Percentiles rank a stretch among this genome's conserved stretches.
Evolutionary conservation across 257 asterid genomes (phyloP).

Genomic region (Capsicum pubescens): DNA sequence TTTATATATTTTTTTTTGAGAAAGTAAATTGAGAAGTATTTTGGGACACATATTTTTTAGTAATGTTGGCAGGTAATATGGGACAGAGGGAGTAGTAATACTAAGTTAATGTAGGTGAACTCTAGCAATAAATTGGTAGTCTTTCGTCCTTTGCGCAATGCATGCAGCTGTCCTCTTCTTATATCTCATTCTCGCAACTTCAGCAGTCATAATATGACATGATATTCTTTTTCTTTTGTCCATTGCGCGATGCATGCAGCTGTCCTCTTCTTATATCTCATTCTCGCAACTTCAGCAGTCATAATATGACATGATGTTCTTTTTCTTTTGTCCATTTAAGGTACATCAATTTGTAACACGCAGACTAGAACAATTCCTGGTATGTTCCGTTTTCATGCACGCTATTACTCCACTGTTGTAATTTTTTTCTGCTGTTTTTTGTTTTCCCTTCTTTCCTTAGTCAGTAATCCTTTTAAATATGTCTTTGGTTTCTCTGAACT

Average conservation of each 20-base stretch:
- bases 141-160: not conserved
- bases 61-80: not conserved
- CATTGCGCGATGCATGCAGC: not conserved
- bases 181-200: not conserved
- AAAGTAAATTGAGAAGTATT: not conserved
- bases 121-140: not conserved
- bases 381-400: constrained; percentile 45
- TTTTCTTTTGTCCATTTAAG: constrained; percentile 39
- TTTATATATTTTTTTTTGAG: not conserved
- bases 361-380: constrained; percentile 96
- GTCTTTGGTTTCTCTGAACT: constrained; percentile 14
- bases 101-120: not conserved
- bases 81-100: not conserved
- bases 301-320: constrained; percentile 7
- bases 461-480: not conserved
- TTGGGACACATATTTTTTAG: not conserved
- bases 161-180: not conserved
- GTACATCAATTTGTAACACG: constrained; percentile 88
- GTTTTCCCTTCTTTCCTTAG: not conserved
- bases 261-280: not conserved
- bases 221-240: constrained; percentile 14
- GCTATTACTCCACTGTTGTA: not conserved
- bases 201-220: constrained; percentile 13
- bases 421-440: not conserved
- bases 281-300: not conserved